Evolutionary conservation across 371 early-diverging fungal species (phyloP).

Genomic region (Saksenaea vasiformis): DNA sequence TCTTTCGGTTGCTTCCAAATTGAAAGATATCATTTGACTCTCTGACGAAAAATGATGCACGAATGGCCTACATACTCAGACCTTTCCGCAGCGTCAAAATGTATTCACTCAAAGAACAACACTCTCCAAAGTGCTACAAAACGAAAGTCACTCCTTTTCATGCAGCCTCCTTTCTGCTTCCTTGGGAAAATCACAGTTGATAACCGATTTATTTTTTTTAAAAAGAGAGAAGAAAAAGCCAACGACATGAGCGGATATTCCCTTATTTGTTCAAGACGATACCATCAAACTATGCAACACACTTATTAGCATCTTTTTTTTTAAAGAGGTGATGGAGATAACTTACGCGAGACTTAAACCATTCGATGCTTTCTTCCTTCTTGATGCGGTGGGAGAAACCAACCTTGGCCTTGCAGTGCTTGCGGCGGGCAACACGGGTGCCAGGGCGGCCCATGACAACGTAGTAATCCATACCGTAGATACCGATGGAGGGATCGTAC

Average conservation of each 20-base stretch:
- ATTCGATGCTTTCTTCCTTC: constrained; percentile 82
- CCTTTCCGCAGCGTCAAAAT: too few relatives aligned
- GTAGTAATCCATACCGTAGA: constrained; percentile 98
- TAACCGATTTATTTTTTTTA: constrained; percentile 1
- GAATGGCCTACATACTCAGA: too few relatives aligned
- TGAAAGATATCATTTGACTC: too few relatives aligned
- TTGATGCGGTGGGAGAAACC: constrained; percentile 94
- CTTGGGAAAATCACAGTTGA: background rate
- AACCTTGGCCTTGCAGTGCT: constrained; percentile 85
- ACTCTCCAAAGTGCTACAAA: too few relatives aligned
- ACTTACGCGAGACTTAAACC: constrained; percentile 82
- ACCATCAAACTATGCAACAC: constrained; percentile 75
- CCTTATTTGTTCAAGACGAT: constrained; percentile 82
- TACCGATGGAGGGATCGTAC: constrained; percentile 99
- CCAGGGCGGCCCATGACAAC: constrained; percentile 99
- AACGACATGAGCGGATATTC: background rate
- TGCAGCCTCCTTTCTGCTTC: background rate
- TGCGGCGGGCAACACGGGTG: constrained; percentile 95
- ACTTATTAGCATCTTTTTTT: background rate
- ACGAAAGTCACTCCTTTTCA: background rate
- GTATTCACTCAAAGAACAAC: too few relatives aligned
- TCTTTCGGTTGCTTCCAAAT: too few relatives aligned
- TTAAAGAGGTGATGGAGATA: background rate
- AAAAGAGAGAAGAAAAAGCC: constrained; percentile 6
- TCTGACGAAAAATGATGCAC: too few relatives aligned